These are phyloP conservation scores for Apiotrichum veenhuisii DNA, from an alignment of 1,284 basidiomycete species.

Conservation along the genomic window DNA sequence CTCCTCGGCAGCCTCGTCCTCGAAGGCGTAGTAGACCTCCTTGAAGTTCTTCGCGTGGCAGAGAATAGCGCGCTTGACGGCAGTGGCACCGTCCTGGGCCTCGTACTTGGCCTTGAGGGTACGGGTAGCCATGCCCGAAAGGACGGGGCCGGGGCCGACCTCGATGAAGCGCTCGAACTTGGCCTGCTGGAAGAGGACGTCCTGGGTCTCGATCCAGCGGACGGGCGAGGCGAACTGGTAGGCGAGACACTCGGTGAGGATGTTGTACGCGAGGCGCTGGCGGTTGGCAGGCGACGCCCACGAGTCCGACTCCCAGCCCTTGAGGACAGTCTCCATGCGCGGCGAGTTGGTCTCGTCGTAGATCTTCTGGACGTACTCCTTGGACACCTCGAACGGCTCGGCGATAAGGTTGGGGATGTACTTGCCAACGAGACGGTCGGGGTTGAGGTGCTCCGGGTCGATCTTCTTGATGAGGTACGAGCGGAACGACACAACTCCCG, in stretches of 20 bases:
- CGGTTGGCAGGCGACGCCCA: conserved; percentile 80
- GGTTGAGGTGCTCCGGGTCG: conserved; percentile 81
- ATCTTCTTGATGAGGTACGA: conserved; percentile 97
- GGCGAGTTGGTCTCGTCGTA: conserved; percentile 93
- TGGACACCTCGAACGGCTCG: conserved; percentile 85
- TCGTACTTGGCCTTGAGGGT: conserved; percentile 97
- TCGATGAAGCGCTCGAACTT: conserved; percentile 92
- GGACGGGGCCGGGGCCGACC: conserved; percentile 90
- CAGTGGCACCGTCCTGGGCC: conserved; percentile 76
- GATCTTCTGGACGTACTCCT: conserved; percentile 88
- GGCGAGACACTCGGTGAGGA: conserved; percentile 91
- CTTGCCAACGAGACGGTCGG: conserved; percentile 84
- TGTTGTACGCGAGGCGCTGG: conserved; percentile 89
- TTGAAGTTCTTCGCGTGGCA: conserved; percentile 94
- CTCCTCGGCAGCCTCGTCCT: conserved; percentile 65
- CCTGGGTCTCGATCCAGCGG: conserved; percentile 98
- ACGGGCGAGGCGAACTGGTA: conserved; percentile 91
- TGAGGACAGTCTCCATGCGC: conserved; percentile 85
- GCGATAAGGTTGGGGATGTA: conserved; percentile 98
- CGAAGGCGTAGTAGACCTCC: conserved; percentile 97
- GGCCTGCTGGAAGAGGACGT: conserved; percentile 84
- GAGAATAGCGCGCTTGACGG: conserved; percentile 74
- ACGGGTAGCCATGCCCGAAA: conserved; percentile 89
- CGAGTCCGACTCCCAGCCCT: conserved; percentile 86
- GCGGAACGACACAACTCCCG: conserved; percentile 76